Conservation (phyloP, 2,329 filamentous ascomycete species). For the Celoporthe dispersa region DNA sequence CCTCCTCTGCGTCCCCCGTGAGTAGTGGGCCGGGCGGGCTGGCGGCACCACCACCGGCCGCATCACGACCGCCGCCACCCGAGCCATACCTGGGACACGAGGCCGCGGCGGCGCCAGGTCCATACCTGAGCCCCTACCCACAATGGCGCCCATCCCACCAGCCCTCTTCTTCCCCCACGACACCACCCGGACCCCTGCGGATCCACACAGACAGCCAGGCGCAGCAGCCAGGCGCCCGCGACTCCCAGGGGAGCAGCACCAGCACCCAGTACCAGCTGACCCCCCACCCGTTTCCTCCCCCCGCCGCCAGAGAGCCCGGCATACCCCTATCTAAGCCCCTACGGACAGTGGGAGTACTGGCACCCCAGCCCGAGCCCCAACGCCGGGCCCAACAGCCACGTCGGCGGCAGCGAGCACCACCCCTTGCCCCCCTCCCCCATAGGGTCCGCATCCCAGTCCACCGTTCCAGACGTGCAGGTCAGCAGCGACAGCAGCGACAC, state of each 20-base stretch:
- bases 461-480: conserved; percentile 2
- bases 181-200: too few relatives aligned
- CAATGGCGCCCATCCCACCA: conserved; percentile 2
- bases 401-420: too few relatives aligned
- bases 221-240: not conserved
- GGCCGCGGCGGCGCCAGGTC: not conserved
- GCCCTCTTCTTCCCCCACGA: not conserved
- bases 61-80: not conserved
- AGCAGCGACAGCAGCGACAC: conserved; percentile 9
- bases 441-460: not conserved
- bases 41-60: not conserved
- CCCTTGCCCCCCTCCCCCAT: not conserved
- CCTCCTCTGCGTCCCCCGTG: not conserved
- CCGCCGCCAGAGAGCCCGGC: conserved; percentile 5
- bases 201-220: not conserved
- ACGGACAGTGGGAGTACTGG: conserved; percentile 14
- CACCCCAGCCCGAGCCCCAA: not conserved
- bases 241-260: not conserved
- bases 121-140: not conserved
- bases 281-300: not conserved
- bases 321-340: conserved; percentile 11
- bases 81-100: conserved; percentile 3
- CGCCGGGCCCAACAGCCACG: not conserved
- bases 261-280: not conserved
- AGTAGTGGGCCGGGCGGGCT: not conserved